phyloP scores from a whole-genome alignment of 1,139 yeast genomes.

The Diutina pseudorugosa region DNA sequence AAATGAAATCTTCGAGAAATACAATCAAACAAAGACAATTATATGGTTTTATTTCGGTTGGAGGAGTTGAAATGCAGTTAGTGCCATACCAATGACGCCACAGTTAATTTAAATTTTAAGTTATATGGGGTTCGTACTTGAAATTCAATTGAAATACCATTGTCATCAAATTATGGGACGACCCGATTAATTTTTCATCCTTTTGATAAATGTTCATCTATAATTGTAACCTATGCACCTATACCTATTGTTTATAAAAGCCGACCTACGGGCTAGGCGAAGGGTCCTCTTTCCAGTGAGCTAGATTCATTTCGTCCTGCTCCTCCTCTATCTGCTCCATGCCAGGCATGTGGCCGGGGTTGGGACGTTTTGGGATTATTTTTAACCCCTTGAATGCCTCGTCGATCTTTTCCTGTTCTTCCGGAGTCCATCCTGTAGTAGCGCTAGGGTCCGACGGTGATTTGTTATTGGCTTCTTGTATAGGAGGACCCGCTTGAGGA shows the following conservation, averaged over 20 bases:
- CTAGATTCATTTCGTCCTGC: neutral
- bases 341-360: neutral
- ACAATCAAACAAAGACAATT: too few relatives aligned
- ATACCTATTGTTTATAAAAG: too few relatives aligned
- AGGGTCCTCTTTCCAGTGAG: neutral
- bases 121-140: too few relatives aligned
- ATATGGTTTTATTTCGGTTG: too few relatives aligned
- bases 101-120: too few relatives aligned
- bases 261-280: neutral
- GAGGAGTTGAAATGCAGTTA: too few relatives aligned
- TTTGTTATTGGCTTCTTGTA: neutral
- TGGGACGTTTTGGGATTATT: neutral
- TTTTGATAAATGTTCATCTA: neutral
- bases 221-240: neutral
- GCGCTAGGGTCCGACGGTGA: neutral
- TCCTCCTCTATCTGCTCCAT: neutral
- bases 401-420: neutral
- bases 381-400: neutral
- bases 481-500: neutral
- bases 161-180: too few relatives aligned
- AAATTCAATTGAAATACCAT: too few relatives aligned
- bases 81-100: too few relatives aligned
- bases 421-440: neutral
- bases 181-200: too few relatives aligned
- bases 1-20: too few relatives aligned